Percentiles rank a stretch among this genome's conserved stretches.
Evolutionary conservation across 164 flowering plant species (phyloP).

Genomic region (Litsea cubeba): DNA sequence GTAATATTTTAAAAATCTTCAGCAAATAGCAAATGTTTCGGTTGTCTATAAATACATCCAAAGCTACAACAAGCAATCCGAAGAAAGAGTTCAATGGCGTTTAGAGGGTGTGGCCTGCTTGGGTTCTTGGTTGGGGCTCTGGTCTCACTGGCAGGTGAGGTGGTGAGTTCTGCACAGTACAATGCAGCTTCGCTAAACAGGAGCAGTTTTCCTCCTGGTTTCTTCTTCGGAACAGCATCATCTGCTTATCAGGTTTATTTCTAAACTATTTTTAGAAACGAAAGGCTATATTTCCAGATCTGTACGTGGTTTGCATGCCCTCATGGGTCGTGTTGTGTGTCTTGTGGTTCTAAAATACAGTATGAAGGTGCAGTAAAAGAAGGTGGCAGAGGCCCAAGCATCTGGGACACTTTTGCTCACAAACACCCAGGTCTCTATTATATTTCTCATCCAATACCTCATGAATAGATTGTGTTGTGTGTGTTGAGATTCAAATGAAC

Average conservation of each 20-base stretch:
- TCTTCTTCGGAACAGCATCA: slow-evolving; percentile 8
- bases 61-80: too few species aligned
- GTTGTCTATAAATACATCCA: too few species aligned
- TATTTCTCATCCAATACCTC: neutral
- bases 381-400: slow-evolving; percentile 40
- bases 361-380: slow-evolving; percentile 47
- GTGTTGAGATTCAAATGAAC: too few species aligned
- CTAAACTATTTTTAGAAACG: neutral
- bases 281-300: too few species aligned
- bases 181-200: neutral
- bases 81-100: too few species aligned
- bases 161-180: neutral
- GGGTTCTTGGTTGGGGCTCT: too few species aligned
- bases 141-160: too few species aligned
- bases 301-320: neutral
- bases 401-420: slow-evolving; percentile 36
- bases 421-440: neutral
- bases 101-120: too few species aligned
- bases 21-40: too few species aligned
- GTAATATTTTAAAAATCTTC: too few species aligned
- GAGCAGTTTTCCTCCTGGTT: slow-evolving; percentile 4
- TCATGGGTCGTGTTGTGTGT: neutral
- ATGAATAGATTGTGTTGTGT: too few species aligned
- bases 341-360: slow-evolving; percentile 15
- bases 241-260: slow-evolving; percentile 6